These are phyloP conservation scores for Arthonia radiata DNA, from an alignment of 495 filamentous ascomycete species.

Conservation along the genomic window DNA sequence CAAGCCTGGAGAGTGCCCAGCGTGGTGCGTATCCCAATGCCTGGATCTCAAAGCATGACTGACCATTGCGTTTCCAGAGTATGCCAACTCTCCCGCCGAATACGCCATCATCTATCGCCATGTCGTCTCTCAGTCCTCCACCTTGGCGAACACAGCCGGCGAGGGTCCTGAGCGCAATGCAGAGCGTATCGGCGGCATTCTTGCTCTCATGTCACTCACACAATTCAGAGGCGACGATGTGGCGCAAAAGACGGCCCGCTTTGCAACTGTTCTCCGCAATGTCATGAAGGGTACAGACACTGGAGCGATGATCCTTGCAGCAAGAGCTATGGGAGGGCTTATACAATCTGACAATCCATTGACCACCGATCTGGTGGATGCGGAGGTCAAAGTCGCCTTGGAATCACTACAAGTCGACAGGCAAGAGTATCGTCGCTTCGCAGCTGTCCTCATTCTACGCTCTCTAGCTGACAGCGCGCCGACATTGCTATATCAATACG, in stretches of 20 bases:
- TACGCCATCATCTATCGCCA: constrained; percentile 1
- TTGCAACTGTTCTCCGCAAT: constrained; percentile 66
- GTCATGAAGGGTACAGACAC: constrained; percentile 76
- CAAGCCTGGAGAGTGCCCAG: constrained; percentile 10
- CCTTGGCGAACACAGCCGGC: constrained; percentile 1
- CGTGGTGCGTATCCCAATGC: constrained; percentile 12
- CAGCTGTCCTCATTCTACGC: constrained; percentile 68
- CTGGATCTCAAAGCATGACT: no score
- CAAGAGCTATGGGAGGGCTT: constrained; percentile 64
- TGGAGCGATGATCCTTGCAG: constrained; percentile 63
- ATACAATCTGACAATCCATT: constrained; percentile 81
- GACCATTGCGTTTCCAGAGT: no score
- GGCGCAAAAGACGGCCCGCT: constrained; percentile 79
- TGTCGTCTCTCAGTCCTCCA: background rate
- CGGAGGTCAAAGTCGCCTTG: constrained; percentile 78
- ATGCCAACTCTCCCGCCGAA: no score
- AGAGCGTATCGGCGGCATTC: constrained; percentile 77
- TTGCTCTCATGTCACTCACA: constrained; percentile 76
- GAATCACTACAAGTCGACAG: constrained; percentile 94
- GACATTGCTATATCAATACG: constrained; percentile 78
- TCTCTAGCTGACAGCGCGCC: constrained; percentile 79
- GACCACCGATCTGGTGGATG: constrained; percentile 87
- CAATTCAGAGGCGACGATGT: constrained; percentile 90
- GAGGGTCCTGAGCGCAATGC: no score
- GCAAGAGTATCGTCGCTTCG: constrained; percentile 74